These are phyloP conservation scores for Apiotrichum sp. DNA, from an alignment of 1,284 basidiomycete genomes.

Conservation along the genomic window DNA sequence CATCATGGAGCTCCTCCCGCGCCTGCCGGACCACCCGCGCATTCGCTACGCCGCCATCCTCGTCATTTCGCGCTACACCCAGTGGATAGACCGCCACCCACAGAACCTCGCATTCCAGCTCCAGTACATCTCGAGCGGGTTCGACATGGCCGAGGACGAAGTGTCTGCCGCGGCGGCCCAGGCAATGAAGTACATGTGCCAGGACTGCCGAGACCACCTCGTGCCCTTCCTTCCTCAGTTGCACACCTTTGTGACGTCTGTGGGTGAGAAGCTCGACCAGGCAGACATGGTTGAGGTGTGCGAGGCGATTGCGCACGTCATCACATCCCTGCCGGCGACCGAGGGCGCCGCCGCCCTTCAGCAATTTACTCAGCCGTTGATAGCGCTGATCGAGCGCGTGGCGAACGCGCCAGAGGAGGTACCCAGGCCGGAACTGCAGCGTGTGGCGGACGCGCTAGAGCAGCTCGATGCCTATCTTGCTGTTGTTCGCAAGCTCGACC, in stretches of 20 bases:
- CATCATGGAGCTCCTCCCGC: slow-evolving; percentile 91
- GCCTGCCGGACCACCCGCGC: slow-evolving; percentile 80
- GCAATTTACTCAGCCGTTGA: slow-evolving; percentile 63
- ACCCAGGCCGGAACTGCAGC: slow-evolving; percentile 59
- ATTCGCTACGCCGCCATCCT: slow-evolving; percentile 93
- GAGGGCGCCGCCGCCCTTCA: slow-evolving; percentile 76
- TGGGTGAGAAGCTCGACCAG: slow-evolving; percentile 69
- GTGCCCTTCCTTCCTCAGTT: slow-evolving; percentile 87
- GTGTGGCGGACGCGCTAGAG: slow-evolving; percentile 71
- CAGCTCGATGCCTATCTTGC: slow-evolving; percentile 82
- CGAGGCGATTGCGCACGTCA: slow-evolving; percentile 91
- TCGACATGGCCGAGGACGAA: slow-evolving; percentile 71
- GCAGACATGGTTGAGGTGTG: slow-evolving; percentile 88
- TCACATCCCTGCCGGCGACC: slow-evolving; percentile 77
- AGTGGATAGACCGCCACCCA: slow-evolving; percentile 91
- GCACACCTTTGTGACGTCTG: slow-evolving; percentile 75
- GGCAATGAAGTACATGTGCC: slow-evolving; percentile 92
- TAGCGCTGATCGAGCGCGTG: slow-evolving; percentile 49
- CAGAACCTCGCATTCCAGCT: slow-evolving; percentile 79
- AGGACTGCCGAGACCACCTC: slow-evolving; percentile 93
- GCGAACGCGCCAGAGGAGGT: slow-evolving; percentile 40
- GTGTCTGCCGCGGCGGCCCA: slow-evolving; percentile 92
- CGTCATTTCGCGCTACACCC: slow-evolving; percentile 91
- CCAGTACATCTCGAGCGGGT: slow-evolving; percentile 86
- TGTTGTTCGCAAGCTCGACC: slow-evolving; percentile 70